These are phyloP conservation scores for Cystobasidium onofrii DNA, from an alignment of 768 basidiomycete species.

Conservation along the genomic window DNA sequence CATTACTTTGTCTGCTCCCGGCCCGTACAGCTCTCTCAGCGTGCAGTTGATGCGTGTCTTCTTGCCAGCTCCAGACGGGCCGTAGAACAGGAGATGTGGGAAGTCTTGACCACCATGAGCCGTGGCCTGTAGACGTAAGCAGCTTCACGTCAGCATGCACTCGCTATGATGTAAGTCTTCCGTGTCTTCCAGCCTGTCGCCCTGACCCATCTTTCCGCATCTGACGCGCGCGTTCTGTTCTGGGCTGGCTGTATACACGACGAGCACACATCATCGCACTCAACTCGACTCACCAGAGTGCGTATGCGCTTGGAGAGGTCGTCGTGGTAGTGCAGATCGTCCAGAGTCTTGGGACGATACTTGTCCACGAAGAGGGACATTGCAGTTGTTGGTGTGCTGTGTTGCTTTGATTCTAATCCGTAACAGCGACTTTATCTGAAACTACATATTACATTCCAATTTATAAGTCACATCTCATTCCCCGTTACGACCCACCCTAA, in stretches of 20 bases:
- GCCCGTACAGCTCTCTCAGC: conserved; percentile 76
- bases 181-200: too few relatives aligned
- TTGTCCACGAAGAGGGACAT: conserved; percentile 49
- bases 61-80: conserved; percentile 93
- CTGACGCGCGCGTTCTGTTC: conserved; percentile 39
- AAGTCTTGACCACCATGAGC: conserved; percentile 52
- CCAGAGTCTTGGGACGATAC: conserved; percentile 77
- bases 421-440: too few relatives aligned
- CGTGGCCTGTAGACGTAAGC: background rate
- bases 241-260: conserved; percentile 6
- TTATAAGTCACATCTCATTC: too few relatives aligned
- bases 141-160: background rate
- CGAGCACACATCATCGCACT: too few relatives aligned
- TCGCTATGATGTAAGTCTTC: background rate
- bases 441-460: too few relatives aligned
- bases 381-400: background rate
- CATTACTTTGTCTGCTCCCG: conserved; percentile 79
- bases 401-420: too few relatives aligned
- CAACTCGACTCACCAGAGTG: conserved; percentile 62
- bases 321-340: conserved; percentile 78
- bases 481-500: too few relatives aligned
- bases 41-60: conserved; percentile 93
- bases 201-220: too few relatives aligned
- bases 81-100: conserved; percentile 95
- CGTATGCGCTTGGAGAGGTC: conserved; percentile 68